A percentile compares a stretch with the other conserved stretches of the same genome.
Evolutionary conservation across 2,329 filamentous ascomycete genomes (phyloP).

Genomic region (Trichoderma sp.): DNA sequence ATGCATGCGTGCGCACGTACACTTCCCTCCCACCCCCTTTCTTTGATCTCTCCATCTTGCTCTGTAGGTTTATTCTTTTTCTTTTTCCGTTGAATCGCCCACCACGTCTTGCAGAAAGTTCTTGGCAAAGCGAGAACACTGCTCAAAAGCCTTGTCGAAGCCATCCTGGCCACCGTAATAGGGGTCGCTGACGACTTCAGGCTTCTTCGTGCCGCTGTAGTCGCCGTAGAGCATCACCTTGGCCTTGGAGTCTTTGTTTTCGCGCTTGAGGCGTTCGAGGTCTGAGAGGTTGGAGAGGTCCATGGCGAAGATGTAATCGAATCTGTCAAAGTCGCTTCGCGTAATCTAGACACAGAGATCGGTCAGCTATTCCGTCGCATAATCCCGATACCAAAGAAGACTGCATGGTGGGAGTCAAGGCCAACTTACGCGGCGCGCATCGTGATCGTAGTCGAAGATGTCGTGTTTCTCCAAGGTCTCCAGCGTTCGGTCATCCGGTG

Average conservation of each 20-base stretch:
- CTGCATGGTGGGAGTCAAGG: neutral
- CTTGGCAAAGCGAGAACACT: slow-evolving; percentile 73
- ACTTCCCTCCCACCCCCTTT: neutral
- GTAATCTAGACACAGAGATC: slow-evolving; percentile 45
- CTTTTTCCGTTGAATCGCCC: slow-evolving; percentile 23
- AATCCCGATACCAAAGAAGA: too few species aligned
- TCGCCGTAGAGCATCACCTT: slow-evolving; percentile 84
- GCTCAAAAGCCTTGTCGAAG: slow-evolving; percentile 84
- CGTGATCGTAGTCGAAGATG: slow-evolving; percentile 75
- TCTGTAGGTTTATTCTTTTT: neutral
- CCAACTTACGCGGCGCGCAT: slow-evolving; percentile 67
- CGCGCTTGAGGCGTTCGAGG: slow-evolving; percentile 61
- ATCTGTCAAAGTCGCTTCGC: slow-evolving; percentile 73
- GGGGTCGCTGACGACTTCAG: slow-evolving; percentile 80
- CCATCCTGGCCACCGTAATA: slow-evolving; percentile 87
- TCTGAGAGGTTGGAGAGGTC: slow-evolving; percentile 79
- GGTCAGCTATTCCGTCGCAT: slow-evolving; percentile 1
- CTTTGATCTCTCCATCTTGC: neutral
- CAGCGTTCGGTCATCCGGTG: slow-evolving; percentile 83
- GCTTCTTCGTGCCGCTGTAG: slow-evolving; percentile 63
- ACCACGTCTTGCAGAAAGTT: slow-evolving; percentile 68
- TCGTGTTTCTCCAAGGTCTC: slow-evolving; percentile 71
- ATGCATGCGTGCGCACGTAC: neutral
- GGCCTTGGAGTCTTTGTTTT: slow-evolving; percentile 60
- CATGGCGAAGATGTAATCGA: slow-evolving; percentile 97